Conservation (phyloP, 2,329 filamentous ascomycete species). For the Phyllosticta ampelicida region DNA sequence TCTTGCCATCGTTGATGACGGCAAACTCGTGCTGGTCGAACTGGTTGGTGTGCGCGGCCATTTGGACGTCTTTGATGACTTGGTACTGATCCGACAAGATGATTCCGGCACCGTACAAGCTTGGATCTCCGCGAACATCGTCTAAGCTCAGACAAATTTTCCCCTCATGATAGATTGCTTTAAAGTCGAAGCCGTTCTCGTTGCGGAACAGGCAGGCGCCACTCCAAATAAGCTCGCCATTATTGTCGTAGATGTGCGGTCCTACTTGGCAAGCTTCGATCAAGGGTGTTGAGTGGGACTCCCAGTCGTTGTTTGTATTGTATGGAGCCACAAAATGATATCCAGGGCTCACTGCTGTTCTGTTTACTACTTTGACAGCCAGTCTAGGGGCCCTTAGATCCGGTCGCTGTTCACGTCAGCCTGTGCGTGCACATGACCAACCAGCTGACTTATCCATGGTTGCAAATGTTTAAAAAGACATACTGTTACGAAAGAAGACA, state of each 20-base stretch:
- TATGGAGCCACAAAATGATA: conserved; percentile 44
- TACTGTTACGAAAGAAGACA: conserved; percentile 8
- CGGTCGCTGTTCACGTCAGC: conserved; percentile 9
- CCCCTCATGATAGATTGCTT: conserved; percentile 38
- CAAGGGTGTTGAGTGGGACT: background rate
- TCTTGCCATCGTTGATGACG: conserved; percentile 34
- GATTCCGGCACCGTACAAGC: conserved; percentile 40
- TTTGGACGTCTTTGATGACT: conserved; percentile 36
- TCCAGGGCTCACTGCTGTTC: conserved; percentile 19
- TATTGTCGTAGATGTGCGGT: conserved; percentile 19
- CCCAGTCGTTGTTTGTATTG: conserved; percentile 8
- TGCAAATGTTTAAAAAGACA: background rate
- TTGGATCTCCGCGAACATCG: conserved; percentile 41
- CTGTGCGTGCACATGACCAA: background rate
- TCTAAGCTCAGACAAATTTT: conserved; percentile 34
- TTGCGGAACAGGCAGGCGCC: conserved; percentile 37
- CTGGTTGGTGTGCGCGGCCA: conserved; percentile 24
- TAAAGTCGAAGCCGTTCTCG: conserved; percentile 33
- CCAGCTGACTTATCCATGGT: background rate
- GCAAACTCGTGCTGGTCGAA: conserved; percentile 45
- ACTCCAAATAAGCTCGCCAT: conserved; percentile 36
- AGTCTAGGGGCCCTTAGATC: conserved; percentile 9
- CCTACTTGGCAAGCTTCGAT: conserved; percentile 18
- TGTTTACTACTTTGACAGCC: conserved; percentile 7
- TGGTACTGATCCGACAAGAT: conserved; percentile 42